Base-by-base conservation (phyloP, 2,329 filamentous ascomycete genomes). In the Dryadomyces quercivorus region DNA sequence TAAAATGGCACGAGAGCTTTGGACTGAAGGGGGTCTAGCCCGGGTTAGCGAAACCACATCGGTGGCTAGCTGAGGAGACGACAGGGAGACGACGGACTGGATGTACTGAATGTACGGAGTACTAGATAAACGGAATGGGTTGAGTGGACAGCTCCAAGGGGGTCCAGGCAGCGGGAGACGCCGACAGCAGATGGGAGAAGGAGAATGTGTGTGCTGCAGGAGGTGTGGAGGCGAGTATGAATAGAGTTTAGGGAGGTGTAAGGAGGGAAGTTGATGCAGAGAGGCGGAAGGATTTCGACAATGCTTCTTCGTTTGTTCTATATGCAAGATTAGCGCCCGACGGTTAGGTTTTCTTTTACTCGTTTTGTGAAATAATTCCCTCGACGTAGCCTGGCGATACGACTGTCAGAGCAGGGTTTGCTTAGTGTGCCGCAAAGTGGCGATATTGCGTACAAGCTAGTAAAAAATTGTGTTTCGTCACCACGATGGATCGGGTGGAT, bases 161-260 rank as follows among this genome's bases (percentile, higher is more conserved):
- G 21, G 43, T 51, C 54, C 52, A 58, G 52, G 9, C 18, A 22
- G 55, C 59, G 58, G 58, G 55, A 55, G 53, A 54, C 58, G 58
- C 58, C 58, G 58, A 59, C 42, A 31, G 40, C 54, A 60, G 58
- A 59, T 43, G 53, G 16, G 12, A 40, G 21, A 20, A 15, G n/a
- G 12, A n/a, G 20, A 38, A n/a, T 42, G 20, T n/a, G 8, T n/a
- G n/a, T 6, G 15, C 10, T 42, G 9, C 10, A 38, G 50, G 50
- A 20, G 26, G 51, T 45, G 38, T 51, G 50, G 36, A 43, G 20
- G 49, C 36, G 13, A n/a, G 38, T 1, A n/a, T 34, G 31, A 42
- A 50, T 50, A 22, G 36, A 20, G 48, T 40, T 40, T 21, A 40
- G 31, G 48, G 16, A 40, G 36, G 10, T 13, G 36, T 8, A 40